Evolutionary conservation across 257 asterid species (phyloP).

Genomic region (Solanum sitiens): DNA sequence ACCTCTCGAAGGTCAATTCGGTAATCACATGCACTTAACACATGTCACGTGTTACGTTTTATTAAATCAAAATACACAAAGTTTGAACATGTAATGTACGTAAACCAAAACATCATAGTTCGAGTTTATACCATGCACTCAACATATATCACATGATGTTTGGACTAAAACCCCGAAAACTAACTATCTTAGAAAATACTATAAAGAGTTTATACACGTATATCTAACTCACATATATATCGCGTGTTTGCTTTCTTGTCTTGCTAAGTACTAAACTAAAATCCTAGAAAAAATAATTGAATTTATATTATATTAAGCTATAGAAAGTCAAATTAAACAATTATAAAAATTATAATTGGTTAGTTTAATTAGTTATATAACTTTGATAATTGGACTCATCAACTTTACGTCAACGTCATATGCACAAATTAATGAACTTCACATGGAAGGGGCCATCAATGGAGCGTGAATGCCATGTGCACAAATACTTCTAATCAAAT

Average conservation of each 20-base stretch:
- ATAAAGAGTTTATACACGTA: too few relatives aligned
- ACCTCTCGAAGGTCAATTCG: neutral
- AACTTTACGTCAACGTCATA: neutral
- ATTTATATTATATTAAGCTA: neutral
- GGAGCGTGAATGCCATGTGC: slow-evolving; percentile 43
- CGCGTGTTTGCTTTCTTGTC: too few relatives aligned
- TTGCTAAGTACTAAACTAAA: neutral
- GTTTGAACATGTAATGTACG: too few relatives aligned
- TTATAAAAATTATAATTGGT: neutral
- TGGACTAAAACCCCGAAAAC: too few relatives aligned
- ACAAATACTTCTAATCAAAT: neutral
- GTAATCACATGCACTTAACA: neutral
- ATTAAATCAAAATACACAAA: neutral
- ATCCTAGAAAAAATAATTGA: neutral
- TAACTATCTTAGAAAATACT: too few relatives aligned
- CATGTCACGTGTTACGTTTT: neutral
- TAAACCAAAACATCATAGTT: too few relatives aligned
- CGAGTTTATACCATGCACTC: too few relatives aligned
- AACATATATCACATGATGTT: too few relatives aligned
- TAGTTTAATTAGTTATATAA: neutral
- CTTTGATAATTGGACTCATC: neutral
- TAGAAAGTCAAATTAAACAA: neutral
- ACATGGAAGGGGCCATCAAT: slow-evolving; percentile 37
- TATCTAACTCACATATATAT: too few relatives aligned
- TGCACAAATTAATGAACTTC: slow-evolving; percentile 7